A percentile compares a stretch with the other conserved stretches of the same genome.
Evolutionary conservation across 768 basidiomycete species (phyloP).

Genomic region (Trametes maxima): DNA sequence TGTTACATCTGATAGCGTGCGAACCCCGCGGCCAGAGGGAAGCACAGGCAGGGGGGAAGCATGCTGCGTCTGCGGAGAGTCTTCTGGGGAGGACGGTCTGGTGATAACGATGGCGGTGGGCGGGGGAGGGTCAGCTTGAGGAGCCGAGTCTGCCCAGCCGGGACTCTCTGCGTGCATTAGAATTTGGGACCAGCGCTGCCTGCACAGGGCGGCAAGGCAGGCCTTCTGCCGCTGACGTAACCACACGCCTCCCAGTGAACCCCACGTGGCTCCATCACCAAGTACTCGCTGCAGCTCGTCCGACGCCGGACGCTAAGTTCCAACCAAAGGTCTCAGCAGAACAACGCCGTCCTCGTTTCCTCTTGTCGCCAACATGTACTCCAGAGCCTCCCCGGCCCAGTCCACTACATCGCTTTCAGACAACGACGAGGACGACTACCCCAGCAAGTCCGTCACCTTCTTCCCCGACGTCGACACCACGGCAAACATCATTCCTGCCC

Average conservation of each 20-base stretch:
- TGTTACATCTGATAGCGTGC: slow-evolving; percentile 18
- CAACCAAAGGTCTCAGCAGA: slow-evolving; percentile 18
- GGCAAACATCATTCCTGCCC: slow-evolving; percentile 54
- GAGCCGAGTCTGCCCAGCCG: slow-evolving; percentile 4
- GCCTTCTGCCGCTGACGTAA: slow-evolving; percentile 13
- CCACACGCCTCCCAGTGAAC: neutral
- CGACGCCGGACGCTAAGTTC: neutral
- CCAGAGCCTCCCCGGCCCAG: slow-evolving; percentile 51
- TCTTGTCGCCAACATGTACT: slow-evolving; percentile 29
- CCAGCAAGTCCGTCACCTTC: slow-evolving; percentile 42
- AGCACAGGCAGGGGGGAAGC: slow-evolving; percentile 3
- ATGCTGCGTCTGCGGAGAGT: neutral
- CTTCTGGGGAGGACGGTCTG: slow-evolving; percentile 28
- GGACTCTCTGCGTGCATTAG: slow-evolving; percentile 13
- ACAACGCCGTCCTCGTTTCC: slow-evolving; percentile 12
- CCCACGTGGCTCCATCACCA: slow-evolving; percentile 17
- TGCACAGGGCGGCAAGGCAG: slow-evolving; percentile 5
- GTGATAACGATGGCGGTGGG: slow-evolving; percentile 27
- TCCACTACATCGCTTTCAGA: slow-evolving; percentile 81
- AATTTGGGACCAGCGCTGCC: slow-evolving; percentile 1
- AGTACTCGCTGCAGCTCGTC: slow-evolving; percentile 7
- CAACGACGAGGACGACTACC: slow-evolving; percentile 64
- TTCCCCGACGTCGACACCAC: slow-evolving; percentile 37
- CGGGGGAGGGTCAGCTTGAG: neutral
- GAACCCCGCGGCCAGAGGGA: neutral